phyloP scores from a whole-genome alignment of 2,329 filamentous ascomycete genomes.

The Cyphellophora europaea region DNA sequence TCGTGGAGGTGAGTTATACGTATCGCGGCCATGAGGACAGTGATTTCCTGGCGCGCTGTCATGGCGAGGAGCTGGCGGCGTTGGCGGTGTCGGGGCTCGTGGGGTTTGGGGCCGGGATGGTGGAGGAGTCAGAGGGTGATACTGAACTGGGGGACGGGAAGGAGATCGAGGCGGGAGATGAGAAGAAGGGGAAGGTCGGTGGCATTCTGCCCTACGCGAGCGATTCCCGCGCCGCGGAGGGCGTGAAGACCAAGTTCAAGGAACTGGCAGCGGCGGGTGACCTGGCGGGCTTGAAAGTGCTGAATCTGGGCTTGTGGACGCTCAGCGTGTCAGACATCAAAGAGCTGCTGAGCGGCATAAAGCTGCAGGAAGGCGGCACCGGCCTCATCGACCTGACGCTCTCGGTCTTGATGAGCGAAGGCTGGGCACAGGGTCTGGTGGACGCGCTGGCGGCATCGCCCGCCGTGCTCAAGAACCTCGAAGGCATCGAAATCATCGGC shows the following conservation, averaged over 20 bases:
- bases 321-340: conserved; percentile 12
- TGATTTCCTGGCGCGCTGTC: conserved; percentile 32
- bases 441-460: conserved; percentile 4
- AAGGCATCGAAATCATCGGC: conserved; percentile 15
- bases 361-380: conserved; percentile 6
- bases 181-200: conserved; percentile 1
- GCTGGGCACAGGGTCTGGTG: conserved; percentile 10
- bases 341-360: conserved; percentile 8
- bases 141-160: background rate
- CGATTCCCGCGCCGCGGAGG: conserved; percentile 12
- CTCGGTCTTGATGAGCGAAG: conserved; percentile 13
- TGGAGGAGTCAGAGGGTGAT: conserved; percentile 3
- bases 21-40: conserved; percentile 34
- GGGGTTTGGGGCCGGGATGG: conserved; percentile 12
- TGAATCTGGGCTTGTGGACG: conserved; percentile 15
- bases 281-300: conserved; percentile 9
- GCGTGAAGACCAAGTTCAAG: conserved; percentile 13
- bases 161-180: background rate
- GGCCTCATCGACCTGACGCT: conserved; percentile 13
- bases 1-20: conserved; percentile 38
- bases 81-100: conserved; percentile 11
- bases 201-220: conserved; percentile 15
- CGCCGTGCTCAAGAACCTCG: conserved; percentile 5
- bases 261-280: conserved; percentile 3
- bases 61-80: conserved; percentile 12